Conservation (phyloP, 257 asterid genomes). For the Ocimum tenuiflorum region DNA sequence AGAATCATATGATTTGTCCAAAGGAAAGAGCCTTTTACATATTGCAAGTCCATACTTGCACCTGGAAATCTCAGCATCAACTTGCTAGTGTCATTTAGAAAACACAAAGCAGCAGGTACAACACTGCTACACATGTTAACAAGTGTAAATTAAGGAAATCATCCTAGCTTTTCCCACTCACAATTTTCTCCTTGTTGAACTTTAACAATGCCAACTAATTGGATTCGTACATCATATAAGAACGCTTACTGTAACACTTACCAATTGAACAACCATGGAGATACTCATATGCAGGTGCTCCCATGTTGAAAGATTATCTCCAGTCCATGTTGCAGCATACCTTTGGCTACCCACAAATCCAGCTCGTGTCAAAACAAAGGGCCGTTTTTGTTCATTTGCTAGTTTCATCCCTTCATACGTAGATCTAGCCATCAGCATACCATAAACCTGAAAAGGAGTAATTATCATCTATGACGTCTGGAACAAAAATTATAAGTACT, state of each 20-base stretch:
- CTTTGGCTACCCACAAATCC: constrained; percentile 95
- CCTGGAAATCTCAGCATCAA: neutral
- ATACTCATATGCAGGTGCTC: constrained; percentile 96
- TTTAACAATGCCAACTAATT: neutral
- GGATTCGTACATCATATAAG: no score
- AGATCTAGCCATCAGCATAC: constrained; percentile 96
- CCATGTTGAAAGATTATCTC: constrained; percentile 96
- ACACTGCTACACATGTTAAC: neutral
- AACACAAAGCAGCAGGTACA: neutral
- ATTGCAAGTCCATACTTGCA: neutral
- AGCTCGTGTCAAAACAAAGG: constrained; percentile 95
- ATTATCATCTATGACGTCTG: neutral
- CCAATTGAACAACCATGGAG: constrained; percentile 91
- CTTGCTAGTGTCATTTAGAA: neutral
- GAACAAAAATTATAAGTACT: neutral
- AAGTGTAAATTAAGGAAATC: neutral
- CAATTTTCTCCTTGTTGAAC: neutral
- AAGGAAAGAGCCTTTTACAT: neutral
- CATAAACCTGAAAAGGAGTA: constrained; percentile 56
- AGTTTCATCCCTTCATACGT: constrained; percentile 88
- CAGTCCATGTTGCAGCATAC: constrained; percentile 99
- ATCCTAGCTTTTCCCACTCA: neutral
- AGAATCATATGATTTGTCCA: neutral
- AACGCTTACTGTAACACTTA: constrained; percentile 30
- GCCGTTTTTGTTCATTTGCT: constrained; percentile 65